phyloP scores from a whole-genome alignment of 2,329 filamentous ascomycete species.

The Helotiales sp. region DNA sequence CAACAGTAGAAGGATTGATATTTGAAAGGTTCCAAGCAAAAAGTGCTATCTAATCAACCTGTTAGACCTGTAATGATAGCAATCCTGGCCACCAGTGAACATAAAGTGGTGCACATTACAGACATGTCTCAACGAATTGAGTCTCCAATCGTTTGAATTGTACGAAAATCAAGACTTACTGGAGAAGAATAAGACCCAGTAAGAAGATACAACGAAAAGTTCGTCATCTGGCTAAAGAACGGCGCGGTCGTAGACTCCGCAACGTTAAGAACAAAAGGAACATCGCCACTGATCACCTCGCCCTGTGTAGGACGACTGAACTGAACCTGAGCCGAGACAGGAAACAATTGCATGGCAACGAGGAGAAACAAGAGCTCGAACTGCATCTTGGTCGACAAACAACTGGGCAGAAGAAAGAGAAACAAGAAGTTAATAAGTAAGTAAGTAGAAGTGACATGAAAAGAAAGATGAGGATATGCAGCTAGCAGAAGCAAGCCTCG shows the following conservation, averaged over 20 bases:
- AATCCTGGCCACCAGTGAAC: neutral
- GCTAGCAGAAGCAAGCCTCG: neutral
- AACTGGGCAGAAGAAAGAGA: conserved; percentile 3
- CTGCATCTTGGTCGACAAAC: conserved; percentile 20
- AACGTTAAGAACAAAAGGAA: conserved; percentile 22
- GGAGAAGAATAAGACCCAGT: conserved; percentile 22
- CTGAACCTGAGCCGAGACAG: conserved; percentile 18
- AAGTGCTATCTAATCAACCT: conserved; percentile 10
- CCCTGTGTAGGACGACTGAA: conserved; percentile 19
- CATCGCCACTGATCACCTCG: conserved; percentile 22
- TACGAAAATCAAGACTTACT: conserved; percentile 13
- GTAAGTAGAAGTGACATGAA: neutral
- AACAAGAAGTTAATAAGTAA: neutral
- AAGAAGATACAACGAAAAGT: conserved; percentile 21
- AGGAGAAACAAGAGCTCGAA: conserved; percentile 12
- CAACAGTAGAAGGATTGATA: conserved; percentile 22
- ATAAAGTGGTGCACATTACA: neutral
- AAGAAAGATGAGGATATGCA: conserved; percentile 5
- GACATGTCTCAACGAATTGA: neutral
- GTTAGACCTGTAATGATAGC: conserved; percentile 4
- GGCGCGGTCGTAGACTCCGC: conserved; percentile 19
- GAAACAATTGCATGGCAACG: conserved; percentile 15
- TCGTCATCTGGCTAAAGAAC: conserved; percentile 28
- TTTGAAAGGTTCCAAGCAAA: conserved; percentile 25
- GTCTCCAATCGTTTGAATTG: too few species aligned